These are phyloP conservation scores for Meyerozyma athensensis DNA, from an alignment of 1,139 yeast species.

Conservation along the genomic window DNA sequence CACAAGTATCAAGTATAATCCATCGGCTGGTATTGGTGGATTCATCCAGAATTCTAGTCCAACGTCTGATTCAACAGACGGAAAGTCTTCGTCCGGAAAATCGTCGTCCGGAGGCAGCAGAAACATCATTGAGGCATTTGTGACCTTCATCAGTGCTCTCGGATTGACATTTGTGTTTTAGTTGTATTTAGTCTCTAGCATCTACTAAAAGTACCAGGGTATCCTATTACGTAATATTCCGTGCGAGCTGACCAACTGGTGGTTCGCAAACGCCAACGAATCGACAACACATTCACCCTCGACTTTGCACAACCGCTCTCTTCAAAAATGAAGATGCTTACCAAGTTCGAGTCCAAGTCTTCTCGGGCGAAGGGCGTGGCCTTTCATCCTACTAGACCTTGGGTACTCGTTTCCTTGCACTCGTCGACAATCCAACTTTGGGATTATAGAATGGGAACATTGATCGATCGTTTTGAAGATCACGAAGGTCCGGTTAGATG, in stretches of 20 bases:
- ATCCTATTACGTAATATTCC: not conserved
- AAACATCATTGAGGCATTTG: not conserved
- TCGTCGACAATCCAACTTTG: conserved; percentile 94
- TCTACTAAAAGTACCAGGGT: not conserved
- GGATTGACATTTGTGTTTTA: conserved; percentile 1
- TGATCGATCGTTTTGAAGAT: conserved; percentile 94
- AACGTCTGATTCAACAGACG: conserved; percentile 10
- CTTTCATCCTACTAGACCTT: conserved; percentile 94
- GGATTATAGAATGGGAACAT: conserved; percentile 99
- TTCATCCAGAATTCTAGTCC: conserved; percentile 28
- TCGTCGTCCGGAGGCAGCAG: conserved; percentile 2
- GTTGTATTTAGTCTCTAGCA: not conserved
- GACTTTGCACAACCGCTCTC: not conserved
- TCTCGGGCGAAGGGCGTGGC: conserved; percentile 98
- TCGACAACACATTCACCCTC: conserved; percentile 4
- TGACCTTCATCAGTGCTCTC: not conserved
- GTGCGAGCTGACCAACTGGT: not conserved
- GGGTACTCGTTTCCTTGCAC: conserved; percentile 93
- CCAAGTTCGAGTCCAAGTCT: conserved; percentile 97
- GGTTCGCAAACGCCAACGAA: conserved; percentile 4
- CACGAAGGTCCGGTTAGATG: conserved; percentile 98
- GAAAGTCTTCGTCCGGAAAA: not conserved
- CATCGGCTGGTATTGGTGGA: conserved; percentile 24
- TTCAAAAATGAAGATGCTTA: conserved; percentile 79
- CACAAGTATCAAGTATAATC: conserved; percentile 6